These are phyloP conservation scores for Boletales sp. DNA, from an alignment of 768 basidiomycete species.

Conservation along the genomic window DNA sequence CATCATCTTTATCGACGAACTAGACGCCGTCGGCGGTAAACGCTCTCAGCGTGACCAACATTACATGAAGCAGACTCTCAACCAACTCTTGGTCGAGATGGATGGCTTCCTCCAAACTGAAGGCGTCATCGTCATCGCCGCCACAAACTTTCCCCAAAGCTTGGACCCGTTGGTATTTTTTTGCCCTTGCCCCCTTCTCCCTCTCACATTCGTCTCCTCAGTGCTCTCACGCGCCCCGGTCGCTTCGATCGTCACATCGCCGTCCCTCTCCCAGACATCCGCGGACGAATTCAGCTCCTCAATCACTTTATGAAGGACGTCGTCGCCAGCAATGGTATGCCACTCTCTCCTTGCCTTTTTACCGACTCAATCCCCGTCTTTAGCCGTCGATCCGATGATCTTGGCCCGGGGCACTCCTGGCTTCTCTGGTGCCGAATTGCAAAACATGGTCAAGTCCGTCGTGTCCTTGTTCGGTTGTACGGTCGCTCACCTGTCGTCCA, in stretches of 20 bases:
- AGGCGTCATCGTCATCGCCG: slow-evolving; percentile 93
- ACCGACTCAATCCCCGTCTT: background rate
- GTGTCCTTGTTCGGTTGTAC: background rate
- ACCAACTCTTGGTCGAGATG: slow-evolving; percentile 95
- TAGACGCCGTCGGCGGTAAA: slow-evolving; percentile 92
- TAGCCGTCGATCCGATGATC: slow-evolving; percentile 80
- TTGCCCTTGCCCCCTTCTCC: slow-evolving; percentile 12
- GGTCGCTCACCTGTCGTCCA: slow-evolving; percentile 20
- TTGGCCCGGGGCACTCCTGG: slow-evolving; percentile 93
- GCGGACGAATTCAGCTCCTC: slow-evolving; percentile 90
- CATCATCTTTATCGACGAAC: slow-evolving; percentile 97
- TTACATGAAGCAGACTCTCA: slow-evolving; percentile 91
- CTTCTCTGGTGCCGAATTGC: slow-evolving; percentile 94
- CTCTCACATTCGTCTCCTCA: slow-evolving; percentile 26
- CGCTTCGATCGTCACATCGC: slow-evolving; percentile 93
- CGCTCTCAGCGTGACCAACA: slow-evolving; percentile 80
- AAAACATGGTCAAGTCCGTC: slow-evolving; percentile 92
- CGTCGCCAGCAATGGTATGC: slow-evolving; percentile 52
- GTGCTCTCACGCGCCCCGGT: slow-evolving; percentile 93
- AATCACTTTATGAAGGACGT: slow-evolving; percentile 88
- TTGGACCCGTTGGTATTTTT: slow-evolving; percentile 70
- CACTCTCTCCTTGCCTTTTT: background rate
- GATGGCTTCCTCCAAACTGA: slow-evolving; percentile 94
- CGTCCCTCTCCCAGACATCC: slow-evolving; percentile 92
- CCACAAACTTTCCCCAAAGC: slow-evolving; percentile 96